Conservation (phyloP, 345 rosid genomes). For the Stellera chamaejasme region DNA sequence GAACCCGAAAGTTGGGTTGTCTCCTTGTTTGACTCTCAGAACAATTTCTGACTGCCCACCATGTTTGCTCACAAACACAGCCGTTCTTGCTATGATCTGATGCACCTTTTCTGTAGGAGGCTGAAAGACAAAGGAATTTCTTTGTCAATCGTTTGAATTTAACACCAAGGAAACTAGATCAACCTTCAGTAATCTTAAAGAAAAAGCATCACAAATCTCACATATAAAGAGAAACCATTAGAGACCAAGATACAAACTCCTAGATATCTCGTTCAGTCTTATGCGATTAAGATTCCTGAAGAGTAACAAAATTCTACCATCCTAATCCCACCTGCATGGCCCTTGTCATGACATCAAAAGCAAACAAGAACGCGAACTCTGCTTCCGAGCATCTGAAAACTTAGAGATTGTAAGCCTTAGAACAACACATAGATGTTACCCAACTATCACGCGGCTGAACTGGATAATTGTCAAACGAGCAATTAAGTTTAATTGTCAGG, state of each 20-base stretch:
- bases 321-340: constrained; percentile 96
- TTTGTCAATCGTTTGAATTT: constrained; percentile 22
- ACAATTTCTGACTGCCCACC: constrained; percentile 95
- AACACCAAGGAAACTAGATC: constrained; percentile 1
- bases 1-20: constrained; percentile 91
- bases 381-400: constrained; percentile 98
- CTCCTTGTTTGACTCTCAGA: constrained; percentile 95
- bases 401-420: constrained; percentile 99
- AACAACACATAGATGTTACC: constrained; percentile 73
- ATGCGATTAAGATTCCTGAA: constrained; percentile 41
- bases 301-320: constrained; percentile 53
- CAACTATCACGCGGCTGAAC: constrained; percentile 49
- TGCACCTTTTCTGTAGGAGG: constrained; percentile 89
- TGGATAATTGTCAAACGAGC: constrained; percentile 40
- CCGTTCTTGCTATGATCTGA: constrained; percentile 89
- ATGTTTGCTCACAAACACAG: constrained; percentile 68
- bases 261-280: constrained; percentile 51
- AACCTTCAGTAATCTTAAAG: constrained; percentile 17
- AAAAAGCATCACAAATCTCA: constrained; percentile 31
- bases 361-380: constrained; percentile 79
- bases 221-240: constrained; percentile 42
- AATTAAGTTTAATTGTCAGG: constrained; percentile 17
- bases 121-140: constrained; percentile 34
- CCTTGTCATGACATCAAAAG: constrained; percentile 91
- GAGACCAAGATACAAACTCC: constrained; percentile 54